Conservation (phyloP, 2,329 filamentous ascomycete genomes). For the Colletotrichum echinochloae region DNA sequence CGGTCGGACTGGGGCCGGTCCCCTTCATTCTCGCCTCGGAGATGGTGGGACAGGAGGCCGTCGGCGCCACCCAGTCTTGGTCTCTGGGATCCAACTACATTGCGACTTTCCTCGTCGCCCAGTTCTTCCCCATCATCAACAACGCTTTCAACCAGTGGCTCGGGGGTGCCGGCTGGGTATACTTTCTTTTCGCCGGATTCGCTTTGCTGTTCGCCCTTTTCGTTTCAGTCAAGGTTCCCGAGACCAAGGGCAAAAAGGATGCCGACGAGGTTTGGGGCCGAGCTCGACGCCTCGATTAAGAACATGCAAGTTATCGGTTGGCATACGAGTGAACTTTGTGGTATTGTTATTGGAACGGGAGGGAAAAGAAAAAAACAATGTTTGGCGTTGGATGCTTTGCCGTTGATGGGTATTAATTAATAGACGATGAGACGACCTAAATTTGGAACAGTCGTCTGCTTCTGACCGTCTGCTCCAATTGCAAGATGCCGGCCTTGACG, state of each 20-base stretch:
- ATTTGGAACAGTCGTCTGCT: slow-evolving; percentile 54
- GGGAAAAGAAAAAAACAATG: not conserved
- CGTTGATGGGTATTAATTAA: slow-evolving; percentile 15
- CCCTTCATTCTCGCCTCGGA: slow-evolving; percentile 95
- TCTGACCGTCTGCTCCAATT: slow-evolving; percentile 67
- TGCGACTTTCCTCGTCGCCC: slow-evolving; percentile 90
- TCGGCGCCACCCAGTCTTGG: slow-evolving; percentile 92
- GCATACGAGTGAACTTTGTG: not conserved
- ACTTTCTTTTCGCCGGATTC: slow-evolving; percentile 88
- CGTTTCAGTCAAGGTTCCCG: slow-evolving; percentile 80
- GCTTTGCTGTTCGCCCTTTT: slow-evolving; percentile 78
- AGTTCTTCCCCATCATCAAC: slow-evolving; percentile 93
- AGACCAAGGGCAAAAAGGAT: slow-evolving; percentile 87
- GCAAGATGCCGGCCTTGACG: slow-evolving; percentile 75
- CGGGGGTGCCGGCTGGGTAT: slow-evolving; percentile 83
- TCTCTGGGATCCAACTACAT: slow-evolving; percentile 88
- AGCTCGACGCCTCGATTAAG: slow-evolving; percentile 63
- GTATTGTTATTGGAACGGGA: not conserved
- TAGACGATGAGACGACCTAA: slow-evolving; percentile 1
- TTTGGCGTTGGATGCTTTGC: slow-evolving; percentile 4
- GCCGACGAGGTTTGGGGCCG: slow-evolving; percentile 93
- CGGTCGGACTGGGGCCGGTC: slow-evolving; percentile 89
- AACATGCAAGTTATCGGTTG: not conserved
- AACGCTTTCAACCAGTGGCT: slow-evolving; percentile 72
- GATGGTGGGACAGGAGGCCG: slow-evolving; percentile 88